Base-by-base conservation (phyloP, 2,329 filamentous ascomycete genomes). In the Tolypocladium endophyticum region DNA sequence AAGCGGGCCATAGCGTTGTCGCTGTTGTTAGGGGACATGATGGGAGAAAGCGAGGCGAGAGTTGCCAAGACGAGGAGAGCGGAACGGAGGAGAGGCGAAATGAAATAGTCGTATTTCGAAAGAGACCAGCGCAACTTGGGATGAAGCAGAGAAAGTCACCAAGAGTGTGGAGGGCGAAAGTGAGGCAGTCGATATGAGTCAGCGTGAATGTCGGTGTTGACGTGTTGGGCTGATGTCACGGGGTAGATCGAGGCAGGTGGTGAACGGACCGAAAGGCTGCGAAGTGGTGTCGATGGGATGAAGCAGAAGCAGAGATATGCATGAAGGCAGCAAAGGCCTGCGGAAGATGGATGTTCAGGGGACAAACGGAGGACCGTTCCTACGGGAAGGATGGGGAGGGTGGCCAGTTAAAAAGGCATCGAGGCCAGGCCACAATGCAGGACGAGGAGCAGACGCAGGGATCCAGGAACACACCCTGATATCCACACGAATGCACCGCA, bases 1-100 rank as follows among this genome's bases (percentile, higher is more conserved):
- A 85, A 82, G 58, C 81, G 76, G 61, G 80, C 78, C 76, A 82
- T 83, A 59, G 77, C 74, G 68, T 79, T 83, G 68, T 85, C 82
- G 64, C 78, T 77, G 71, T 79, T 77, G 71, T 79, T 81, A 68
- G 78, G 73, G 63, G 81, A 74, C 81, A 84, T 83, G 70, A 61
- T 73, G 57, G 50, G 54, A 59, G 47, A 47, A 12, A 11, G 3
- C n/a, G 23, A 39, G 33, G 20, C 25, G 28, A 28, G 30, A 50
- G 30, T 39, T 30, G 30, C 47, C 28, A 57, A 57, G 59, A 45
- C 30, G 18, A 52, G 20, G 39, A 61, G 35, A 18, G 41, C 3
- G 25, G 28, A 11, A 14, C 23, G n/a, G 23, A 25, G 30, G 14
- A 33, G 55, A 47, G 41, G 5, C 50, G 18, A 33, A 9, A 54